Evolutionary conservation across 139 green algal species (phyloP), one percentile per base, ranked within the genome.

Genomic region (Picochlorum sp.): DNA sequence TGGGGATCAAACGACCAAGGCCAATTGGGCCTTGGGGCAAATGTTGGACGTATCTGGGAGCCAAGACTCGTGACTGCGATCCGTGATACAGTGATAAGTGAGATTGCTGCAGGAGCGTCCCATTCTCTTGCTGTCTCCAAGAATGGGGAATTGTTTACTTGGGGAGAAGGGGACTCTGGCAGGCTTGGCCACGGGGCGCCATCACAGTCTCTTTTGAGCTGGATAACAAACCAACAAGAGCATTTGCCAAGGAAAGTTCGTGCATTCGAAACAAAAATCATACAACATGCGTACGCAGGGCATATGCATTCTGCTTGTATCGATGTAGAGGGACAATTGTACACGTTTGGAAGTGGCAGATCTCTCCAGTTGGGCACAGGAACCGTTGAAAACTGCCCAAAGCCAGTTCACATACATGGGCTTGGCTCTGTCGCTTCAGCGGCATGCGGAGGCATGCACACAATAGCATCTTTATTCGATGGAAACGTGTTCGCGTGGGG

Each of bases 141-240:
- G 3, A 68, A 83, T 40, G 86, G 86, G 3, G 80, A 74, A 6
- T 65, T 94, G 1, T 94, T 73, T 67, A 81, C 74, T 1, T 94
- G 84, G 82, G 83, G 83, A 7, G 45, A 69, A 49, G 70, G 69
- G 2, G 45, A 32, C 2, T 52, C 64, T 36, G 84, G 84, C 1
- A 75, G 84, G 57, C 80, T 89, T 14, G 84, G 84, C 0, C 80
- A 88, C 60, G 59, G 14, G n/a, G 65, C 31, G 25, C 33, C 77
- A 51, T 26, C 58, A 55, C 13, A 41, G 50, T 44, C 26, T 24
- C 35, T 26, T 18, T 62, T 39, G 39, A 40, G 33, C 20, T 44
- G 20, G 8, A 52, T 64, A 7, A 37, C 28, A 26, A 61, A 36
- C 3, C 26, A 63, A 41, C 29, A 58, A 16, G 57, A 70, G 55